A percentile compares a stretch with the other conserved stretches of the same genome.
Evolutionary conservation across 202 grass and related monocot species (phyloP).

Genomic region (Saccharum hybrid): DNA sequence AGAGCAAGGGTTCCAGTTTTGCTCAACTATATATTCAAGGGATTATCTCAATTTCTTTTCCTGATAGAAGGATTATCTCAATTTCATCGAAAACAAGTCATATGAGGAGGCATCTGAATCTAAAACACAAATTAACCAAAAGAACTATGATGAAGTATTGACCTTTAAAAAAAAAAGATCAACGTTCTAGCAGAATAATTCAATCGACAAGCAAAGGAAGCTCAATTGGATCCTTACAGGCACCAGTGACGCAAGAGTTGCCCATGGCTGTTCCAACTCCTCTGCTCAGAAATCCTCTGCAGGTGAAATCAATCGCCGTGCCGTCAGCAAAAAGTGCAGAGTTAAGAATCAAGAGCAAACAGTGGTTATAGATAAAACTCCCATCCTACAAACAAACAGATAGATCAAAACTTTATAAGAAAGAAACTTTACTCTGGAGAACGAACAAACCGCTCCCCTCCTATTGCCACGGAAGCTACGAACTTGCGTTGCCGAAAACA

Average conservation of each 20-base stretch:
- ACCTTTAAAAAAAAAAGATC: background rate
- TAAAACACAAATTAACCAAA: background rate
- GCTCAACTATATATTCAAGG: background rate
- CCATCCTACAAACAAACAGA: background rate
- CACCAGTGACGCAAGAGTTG: slow-evolving; percentile 7
- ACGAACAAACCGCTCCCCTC: background rate
- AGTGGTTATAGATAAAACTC: background rate
- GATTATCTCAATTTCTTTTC: background rate
- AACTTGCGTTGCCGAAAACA: background rate
- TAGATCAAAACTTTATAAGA: background rate
- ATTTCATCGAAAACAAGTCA: background rate
- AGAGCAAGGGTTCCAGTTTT: background rate
- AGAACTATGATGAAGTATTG: no score
- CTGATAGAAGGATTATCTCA: background rate
- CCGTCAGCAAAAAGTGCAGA: background rate
- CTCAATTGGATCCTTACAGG: slow-evolving; percentile 10
- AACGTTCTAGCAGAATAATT: background rate
- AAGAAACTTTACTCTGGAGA: no score
- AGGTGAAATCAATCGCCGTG: background rate
- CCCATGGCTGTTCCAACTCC: slow-evolving; percentile 6
- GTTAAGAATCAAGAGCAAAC: background rate
- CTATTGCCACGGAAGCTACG: background rate
- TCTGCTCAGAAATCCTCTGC: background rate
- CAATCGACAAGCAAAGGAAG: background rate
- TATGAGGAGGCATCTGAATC: background rate